phyloP scores from a whole-genome alignment of 768 basidiomycete genomes.

The Suillus spraguei region DNA sequence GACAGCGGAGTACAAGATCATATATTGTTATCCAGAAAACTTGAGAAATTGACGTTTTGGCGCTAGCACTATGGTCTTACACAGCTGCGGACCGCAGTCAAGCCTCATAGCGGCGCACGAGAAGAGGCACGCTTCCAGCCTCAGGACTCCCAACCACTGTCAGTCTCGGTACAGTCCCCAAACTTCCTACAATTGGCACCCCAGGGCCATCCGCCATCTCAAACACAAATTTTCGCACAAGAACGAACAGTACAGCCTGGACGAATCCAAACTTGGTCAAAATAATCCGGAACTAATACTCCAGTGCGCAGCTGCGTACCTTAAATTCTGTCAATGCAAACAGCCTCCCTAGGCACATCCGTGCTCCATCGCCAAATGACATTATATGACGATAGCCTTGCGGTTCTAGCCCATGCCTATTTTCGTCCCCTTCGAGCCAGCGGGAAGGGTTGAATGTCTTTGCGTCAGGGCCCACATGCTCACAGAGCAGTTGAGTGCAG shows the following conservation, averaged over 20 bases:
- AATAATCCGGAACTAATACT: no score
- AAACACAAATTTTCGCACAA: conserved; percentile 41
- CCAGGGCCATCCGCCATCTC: conserved; percentile 38
- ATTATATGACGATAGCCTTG: conserved; percentile 42
- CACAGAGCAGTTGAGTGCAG: conserved; percentile 42
- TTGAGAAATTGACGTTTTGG: not conserved
- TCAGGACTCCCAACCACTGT: conserved; percentile 27
- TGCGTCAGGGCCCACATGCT: conserved; percentile 47
- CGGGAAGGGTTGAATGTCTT: conserved; percentile 45
- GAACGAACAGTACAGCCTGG: conserved; percentile 38
- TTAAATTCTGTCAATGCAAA: conserved; percentile 48
- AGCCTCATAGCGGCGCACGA: conserved; percentile 8
- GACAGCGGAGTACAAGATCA: not conserved
- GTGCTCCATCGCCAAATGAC: conserved; percentile 47
- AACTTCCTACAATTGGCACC: conserved; percentile 33
- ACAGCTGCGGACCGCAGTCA: not conserved
- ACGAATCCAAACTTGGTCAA: not conserved
- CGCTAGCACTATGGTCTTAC: not conserved
- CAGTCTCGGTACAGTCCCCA: conserved; percentile 36
- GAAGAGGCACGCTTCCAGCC: conserved; percentile 19
- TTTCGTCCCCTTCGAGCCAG: conserved; percentile 38
- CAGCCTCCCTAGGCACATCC: conserved; percentile 46
- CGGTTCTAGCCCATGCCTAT: conserved; percentile 23
- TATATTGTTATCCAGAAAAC: not conserved
- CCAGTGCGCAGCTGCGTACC: conserved; percentile 23